Evolutionary conservation across 495 filamentous ascomycete genomes (phyloP).

Genomic region (Corynascus novoguineensis): DNA sequence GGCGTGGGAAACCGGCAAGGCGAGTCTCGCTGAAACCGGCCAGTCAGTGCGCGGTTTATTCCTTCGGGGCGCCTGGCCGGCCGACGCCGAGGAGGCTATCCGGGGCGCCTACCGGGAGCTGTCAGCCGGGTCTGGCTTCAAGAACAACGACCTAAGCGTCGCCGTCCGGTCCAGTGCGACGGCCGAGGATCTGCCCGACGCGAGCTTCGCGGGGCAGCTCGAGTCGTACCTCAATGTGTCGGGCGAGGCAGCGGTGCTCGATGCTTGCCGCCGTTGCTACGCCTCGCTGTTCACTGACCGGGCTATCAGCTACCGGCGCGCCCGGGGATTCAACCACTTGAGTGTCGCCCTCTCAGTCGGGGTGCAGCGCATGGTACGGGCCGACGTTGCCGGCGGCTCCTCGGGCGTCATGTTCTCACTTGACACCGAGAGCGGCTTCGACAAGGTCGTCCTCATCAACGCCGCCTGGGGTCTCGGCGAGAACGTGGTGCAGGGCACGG

Average conservation of each 20-base stretch:
- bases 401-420: conserved; percentile 39
- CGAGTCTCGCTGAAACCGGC: conserved; percentile 20
- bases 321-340: conserved; percentile 33
- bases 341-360: conserved; percentile 33
- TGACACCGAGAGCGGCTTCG: conserved; percentile 35
- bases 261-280: conserved; percentile 32
- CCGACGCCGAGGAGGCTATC: conserved; percentile 16
- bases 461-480: conserved; percentile 38
- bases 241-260: conserved; percentile 19
- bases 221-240: conserved; percentile 33
- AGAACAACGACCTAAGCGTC: conserved; percentile 27
- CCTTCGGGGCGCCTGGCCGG: conserved; percentile 22
- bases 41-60: conserved; percentile 15
- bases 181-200: conserved; percentile 37
- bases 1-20: conserved; percentile 18
- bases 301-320: conserved; percentile 34
- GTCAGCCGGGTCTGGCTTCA: conserved; percentile 3
- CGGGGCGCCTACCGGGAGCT: conserved; percentile 17
- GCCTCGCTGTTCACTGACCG: conserved; percentile 37
- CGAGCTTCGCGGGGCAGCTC: conserved; percentile 37
- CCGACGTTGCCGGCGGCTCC: conserved; percentile 27
- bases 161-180: conserved; percentile 38
- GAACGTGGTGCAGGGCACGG: conserved; percentile 34
- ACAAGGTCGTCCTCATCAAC: conserved; percentile 36
- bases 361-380: conserved; percentile 37